A percentile compares a stretch with the other conserved stretches of the same genome.
Conservation (phyloP, 192 early-diverging fungal species). For the Coemansia interrupta region DNA sequence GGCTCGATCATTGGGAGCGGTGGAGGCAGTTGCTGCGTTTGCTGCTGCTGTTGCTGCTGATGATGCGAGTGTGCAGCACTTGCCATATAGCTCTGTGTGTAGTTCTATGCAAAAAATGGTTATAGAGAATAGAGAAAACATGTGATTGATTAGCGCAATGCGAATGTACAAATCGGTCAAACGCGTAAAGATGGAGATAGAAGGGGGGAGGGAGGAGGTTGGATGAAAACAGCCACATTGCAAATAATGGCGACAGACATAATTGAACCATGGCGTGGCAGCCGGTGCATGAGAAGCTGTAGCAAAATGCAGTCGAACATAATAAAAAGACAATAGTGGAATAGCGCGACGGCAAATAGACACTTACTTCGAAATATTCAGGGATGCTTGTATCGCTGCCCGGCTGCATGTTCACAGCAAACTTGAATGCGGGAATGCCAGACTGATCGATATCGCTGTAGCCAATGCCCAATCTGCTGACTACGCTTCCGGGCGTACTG, state of each 20-base stretch:
- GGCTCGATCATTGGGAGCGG: constrained; percentile 27
- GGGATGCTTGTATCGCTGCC: constrained; percentile 36
- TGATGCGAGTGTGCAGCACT: constrained; percentile 12
- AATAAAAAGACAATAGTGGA: too few relatives aligned
- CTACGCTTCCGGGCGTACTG: constrained; percentile 1
- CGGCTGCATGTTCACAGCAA: constrained; percentile 36
- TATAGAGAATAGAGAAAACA: not conserved
- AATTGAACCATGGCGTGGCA: not conserved
- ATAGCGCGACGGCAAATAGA: not conserved
- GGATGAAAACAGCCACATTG: too few relatives aligned
- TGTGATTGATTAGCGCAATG: not conserved
- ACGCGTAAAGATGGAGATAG: too few relatives aligned
- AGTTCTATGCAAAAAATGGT: constrained; percentile 28
- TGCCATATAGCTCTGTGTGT: constrained; percentile 46
- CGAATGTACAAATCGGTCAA: not conserved
- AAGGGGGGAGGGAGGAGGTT: too few relatives aligned
- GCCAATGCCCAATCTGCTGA: constrained; percentile 19
- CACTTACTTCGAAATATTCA: constrained; percentile 48
- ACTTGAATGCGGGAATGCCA: constrained; percentile 42
- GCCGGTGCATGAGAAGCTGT: not conserved
- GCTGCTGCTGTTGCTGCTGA: too few relatives aligned
- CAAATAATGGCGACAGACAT: not conserved
- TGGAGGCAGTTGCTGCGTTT: not conserved
- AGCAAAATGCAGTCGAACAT: not conserved
- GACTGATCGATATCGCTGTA: constrained; percentile 26